These are phyloP conservation scores for Myxozyma geophila DNA, from an alignment of 805 yeast species.

Conservation along the genomic window DNA sequence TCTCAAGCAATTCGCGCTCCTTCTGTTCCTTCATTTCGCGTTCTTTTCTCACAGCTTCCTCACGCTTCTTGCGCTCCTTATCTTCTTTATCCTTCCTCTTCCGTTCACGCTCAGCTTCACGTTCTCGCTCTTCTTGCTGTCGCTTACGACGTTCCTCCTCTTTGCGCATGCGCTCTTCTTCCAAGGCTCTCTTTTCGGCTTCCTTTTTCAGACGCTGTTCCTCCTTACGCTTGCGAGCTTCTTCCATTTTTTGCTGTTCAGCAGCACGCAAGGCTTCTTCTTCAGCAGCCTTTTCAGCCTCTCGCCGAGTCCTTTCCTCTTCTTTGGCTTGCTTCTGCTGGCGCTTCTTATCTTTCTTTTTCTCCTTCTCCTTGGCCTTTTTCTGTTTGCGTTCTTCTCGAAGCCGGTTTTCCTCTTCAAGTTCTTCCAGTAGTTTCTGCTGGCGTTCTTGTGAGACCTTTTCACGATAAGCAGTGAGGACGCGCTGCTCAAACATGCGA, in stretches of 20 bases:
- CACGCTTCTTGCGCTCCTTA: conserved; percentile 29
- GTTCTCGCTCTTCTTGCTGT: conserved; percentile 34
- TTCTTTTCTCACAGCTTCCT: conserved; percentile 30
- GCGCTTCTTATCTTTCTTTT: conserved; percentile 50
- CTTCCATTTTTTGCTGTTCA: conserved; percentile 35
- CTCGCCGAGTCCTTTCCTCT: conserved; percentile 46
- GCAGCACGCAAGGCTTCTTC: conserved; percentile 36
- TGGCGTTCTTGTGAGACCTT: conserved; percentile 73
- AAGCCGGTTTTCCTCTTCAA: conserved; percentile 40
- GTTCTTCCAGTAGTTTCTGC: conserved; percentile 44
- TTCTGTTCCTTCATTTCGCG: conserved; percentile 28
- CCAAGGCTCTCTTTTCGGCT: conserved; percentile 44
- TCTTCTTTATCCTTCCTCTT: conserved; percentile 34
- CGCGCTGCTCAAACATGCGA: conserved; percentile 71
- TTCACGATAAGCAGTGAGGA: conserved; percentile 76
- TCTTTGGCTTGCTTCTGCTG: conserved; percentile 48
- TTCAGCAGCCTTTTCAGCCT: conserved; percentile 45
- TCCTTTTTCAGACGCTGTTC: conserved; percentile 38
- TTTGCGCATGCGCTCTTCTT: conserved; percentile 37
- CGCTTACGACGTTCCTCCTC: conserved; percentile 36
- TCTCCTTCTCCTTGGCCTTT: conserved; percentile 48
- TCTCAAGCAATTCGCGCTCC: conserved; percentile 31
- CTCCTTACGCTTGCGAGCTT: conserved; percentile 36
- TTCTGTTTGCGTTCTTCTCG: conserved; percentile 43
- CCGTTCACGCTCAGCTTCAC: conserved; percentile 33